Base-by-base conservation (phyloP, 768 basidiomycete genomes). In the Xerocomus spinulosus region DNA sequence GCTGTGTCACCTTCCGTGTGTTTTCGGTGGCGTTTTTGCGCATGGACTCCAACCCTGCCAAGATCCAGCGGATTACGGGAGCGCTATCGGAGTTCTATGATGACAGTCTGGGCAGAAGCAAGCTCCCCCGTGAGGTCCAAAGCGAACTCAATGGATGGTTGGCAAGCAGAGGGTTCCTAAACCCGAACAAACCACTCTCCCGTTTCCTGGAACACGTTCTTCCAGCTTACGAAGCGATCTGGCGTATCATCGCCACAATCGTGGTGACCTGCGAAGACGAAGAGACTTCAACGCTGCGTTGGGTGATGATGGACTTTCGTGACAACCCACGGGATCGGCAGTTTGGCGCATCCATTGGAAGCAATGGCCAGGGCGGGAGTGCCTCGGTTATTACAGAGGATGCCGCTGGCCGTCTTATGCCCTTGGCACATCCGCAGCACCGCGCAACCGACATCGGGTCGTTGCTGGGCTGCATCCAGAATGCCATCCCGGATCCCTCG, bases 151-250 rank as follows among this genome's bases (percentile, higher is more conserved):
- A 61, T 82, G 18, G 61, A 67, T 3, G 57, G 46, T 2, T 74
- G 82, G 51, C 50, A 82, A n/a, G n/a, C n/a, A n/a, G n/a, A n/a
- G n/a, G n/a, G n/a, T n/a, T n/a, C n/a, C n/a, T n/a, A n/a, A n/a
- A n/a, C 20, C 70, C 74, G 28, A 43, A 38, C 1, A 53, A 60
- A 1, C 48, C 24, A 4, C 48, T 56, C 41, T 38, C 30, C 15
- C 20, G 30, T 36, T 74, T 77, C 0, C 60, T 83, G 14, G 71
- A 82, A 37, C 71, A 72, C 47, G 69, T 84, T 46, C 72, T 83
- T 36, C 82, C 82, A 0, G 64, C 76, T 1, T 84, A 79, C 70
- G 83, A 84, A 57, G 78, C 77, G 0, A 62, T 83, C 37, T 83
- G 83, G 83, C 73, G 80, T 12, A 73, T 83, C 18, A 67, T 80